phyloP scores from a whole-genome alignment of 2,329 filamentous ascomycete species.

The Magnaporthales sp. region DNA sequence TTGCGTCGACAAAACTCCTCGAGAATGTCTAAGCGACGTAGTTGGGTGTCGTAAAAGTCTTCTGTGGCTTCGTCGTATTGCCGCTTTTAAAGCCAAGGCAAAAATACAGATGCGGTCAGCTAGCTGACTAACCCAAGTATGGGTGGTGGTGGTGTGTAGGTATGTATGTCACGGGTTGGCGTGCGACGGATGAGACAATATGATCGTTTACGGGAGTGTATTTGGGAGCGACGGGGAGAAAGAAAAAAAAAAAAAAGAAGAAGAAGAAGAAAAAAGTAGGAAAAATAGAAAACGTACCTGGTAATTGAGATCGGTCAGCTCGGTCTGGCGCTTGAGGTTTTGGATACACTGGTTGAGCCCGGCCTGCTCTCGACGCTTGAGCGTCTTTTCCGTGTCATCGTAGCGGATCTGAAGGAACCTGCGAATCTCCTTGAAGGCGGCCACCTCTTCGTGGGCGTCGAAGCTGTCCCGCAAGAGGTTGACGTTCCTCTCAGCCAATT shows the following conservation, averaged over 20 bases:
- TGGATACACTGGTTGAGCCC: constrained; percentile 13
- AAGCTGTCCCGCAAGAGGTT: constrained; percentile 47
- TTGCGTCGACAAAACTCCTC: constrained; percentile 31
- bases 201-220: constrained; percentile 1
- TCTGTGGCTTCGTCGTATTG: constrained; percentile 25
- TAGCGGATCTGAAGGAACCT: constrained; percentile 40
- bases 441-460: constrained; percentile 40
- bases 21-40: constrained; percentile 36
- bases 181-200: background rate
- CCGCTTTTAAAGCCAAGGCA: constrained; percentile 7
- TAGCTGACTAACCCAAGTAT: background rate
- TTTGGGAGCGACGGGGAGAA: background rate
- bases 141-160: background rate
- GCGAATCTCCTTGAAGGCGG: constrained; percentile 43
- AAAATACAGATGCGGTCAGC: background rate
- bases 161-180: background rate
- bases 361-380: constrained; percentile 13
- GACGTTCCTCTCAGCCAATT: constrained; percentile 53
- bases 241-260: background rate
- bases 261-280: background rate
- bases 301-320: constrained; percentile 8
- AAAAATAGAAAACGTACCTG: constrained; percentile 8
- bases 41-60: constrained; percentile 35
- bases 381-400: constrained; percentile 15
- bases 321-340: constrained; percentile 14